Evolutionary conservation across 768 basidiomycete genomes (phyloP).

Genomic region (Crepidotus variabilis): DNA sequence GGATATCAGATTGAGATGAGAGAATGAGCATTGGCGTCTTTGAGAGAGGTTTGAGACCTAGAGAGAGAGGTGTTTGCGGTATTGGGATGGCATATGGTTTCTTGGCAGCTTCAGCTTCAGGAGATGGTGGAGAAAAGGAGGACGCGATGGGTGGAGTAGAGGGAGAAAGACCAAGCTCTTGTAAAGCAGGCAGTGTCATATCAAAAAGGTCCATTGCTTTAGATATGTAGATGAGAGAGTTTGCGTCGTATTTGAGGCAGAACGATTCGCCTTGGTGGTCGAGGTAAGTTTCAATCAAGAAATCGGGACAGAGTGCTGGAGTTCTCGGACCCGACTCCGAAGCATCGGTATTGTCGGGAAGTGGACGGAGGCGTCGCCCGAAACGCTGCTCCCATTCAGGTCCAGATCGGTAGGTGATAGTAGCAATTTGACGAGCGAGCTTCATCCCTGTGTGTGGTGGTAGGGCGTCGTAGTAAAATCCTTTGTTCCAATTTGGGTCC

Average conservation of each 20-base stretch:
- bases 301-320: constrained; percentile 93
- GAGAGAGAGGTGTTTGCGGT: constrained; percentile 71
- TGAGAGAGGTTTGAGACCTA: constrained; percentile 70
- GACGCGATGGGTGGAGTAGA: constrained; percentile 15
- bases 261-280: constrained; percentile 97
- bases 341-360: constrained; percentile 27
- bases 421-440: constrained; percentile 96
- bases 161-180: constrained; percentile 56
- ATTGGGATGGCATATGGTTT: constrained; percentile 68
- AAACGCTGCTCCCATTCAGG: constrained; percentile 99
- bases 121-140: constrained; percentile 8
- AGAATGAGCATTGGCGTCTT: constrained; percentile 82
- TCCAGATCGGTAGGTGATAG: constrained; percentile 97
- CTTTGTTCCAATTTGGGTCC: constrained; percentile 99
- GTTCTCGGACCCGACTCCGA: constrained; percentile 27
- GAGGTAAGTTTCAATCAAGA: constrained; percentile 97
- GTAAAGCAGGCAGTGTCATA: constrained; percentile 77
- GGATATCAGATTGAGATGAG: constrained; percentile 94
- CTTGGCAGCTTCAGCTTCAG: constrained; percentile 55
- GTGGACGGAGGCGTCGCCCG: constrained; percentile 63
- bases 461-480: constrained; percentile 94
- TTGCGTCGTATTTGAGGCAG: constrained; percentile 98
- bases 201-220: constrained; percentile 99
- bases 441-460: constrained; percentile 99
- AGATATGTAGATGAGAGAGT: constrained; percentile 96